Evolutionary conservation across 371 early-diverging fungal genomes (phyloP).

Genomic region (Umbelopsis sp.): DNA sequence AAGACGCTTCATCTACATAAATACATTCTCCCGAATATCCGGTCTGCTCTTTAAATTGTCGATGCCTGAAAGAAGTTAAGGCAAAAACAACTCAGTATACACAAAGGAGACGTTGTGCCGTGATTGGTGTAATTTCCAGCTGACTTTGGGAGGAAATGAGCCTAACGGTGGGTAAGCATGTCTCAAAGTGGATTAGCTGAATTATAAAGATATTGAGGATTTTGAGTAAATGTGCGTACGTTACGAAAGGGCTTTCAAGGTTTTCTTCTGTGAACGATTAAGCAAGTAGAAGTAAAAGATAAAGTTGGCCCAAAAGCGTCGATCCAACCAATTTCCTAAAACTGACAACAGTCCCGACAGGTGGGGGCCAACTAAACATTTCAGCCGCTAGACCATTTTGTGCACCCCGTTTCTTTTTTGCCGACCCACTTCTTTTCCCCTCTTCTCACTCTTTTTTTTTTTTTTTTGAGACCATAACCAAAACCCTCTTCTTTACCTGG

Average conservation of each 20-base stretch:
- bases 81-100: too few species aligned
- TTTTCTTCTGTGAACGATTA: too few species aligned
- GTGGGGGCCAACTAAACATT: neutral
- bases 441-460: neutral
- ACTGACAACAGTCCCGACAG: slow-evolving; percentile 1
- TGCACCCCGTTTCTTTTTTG: neutral
- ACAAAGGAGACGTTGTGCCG: too few species aligned
- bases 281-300: too few species aligned
- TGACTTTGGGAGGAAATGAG: neutral
- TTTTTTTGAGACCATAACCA: neutral
- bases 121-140: neutral
- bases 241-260: too few species aligned
- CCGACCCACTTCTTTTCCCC: neutral
- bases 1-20: too few species aligned
- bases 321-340: neutral
- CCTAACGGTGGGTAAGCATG: neutral
- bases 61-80: too few species aligned
- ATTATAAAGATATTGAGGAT: too few species aligned
- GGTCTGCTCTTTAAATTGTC: too few species aligned
- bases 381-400: too few species aligned
- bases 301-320: neutral
- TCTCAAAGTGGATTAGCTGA: neutral
- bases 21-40: too few species aligned
- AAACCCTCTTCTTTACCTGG: neutral
- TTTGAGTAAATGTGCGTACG: too few species aligned